Evolutionary conservation across 1,284 basidiomycete genomes (phyloP), one percentile per base, ranked within the genome.

Genomic region (Fistulina hepatica): DNA sequence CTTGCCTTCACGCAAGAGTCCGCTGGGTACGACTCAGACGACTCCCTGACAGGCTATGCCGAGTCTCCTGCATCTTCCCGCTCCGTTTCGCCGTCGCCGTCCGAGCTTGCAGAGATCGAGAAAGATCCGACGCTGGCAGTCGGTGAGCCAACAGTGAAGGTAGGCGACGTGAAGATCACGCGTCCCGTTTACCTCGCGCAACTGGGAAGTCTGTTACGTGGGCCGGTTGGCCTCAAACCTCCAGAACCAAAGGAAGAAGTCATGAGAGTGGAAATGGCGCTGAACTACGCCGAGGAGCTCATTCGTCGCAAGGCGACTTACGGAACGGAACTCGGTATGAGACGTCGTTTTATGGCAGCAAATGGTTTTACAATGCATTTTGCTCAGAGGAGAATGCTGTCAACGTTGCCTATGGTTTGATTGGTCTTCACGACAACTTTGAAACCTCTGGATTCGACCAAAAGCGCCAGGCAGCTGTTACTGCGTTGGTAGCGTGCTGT

Each of bases 111-210:
- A 7, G 85, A 88, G 49, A 76, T 89, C n/a, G 81, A 86, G 48
- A 76, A 73, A 36, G 89, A 94, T 48, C 90, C 90, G 0, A 80
- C 82, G 0, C 61, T 92, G 16, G 68, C 64, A 32, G 63, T 81
- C 4, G 28, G 10, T 13, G 15, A 8, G 8, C n/a, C n/a, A n/a
- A n/a, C n/a, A n/a, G n/a, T n/a, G n/a, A n/a, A n/a, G n/a, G n/a
- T n/a, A n/a, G 74, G 75, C 3, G 59, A 65, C 41, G 78, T 75
- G 54, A 88, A 80, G 49, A 65, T 82, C 19, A 52, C 67, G 26
- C 67, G 75, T 10, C 90, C 90, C 1, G 83, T 92, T 6, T 94
- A 92, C 54, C 73, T 93, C 7, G 71, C 71, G 5, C 86, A 92
- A 52, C 65, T 94, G 3, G 76, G 77, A 3, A 73, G 75, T 40